Conservation (phyloP, 2,329 filamentous ascomycete genomes). For the Cercospora janseana region DNA sequence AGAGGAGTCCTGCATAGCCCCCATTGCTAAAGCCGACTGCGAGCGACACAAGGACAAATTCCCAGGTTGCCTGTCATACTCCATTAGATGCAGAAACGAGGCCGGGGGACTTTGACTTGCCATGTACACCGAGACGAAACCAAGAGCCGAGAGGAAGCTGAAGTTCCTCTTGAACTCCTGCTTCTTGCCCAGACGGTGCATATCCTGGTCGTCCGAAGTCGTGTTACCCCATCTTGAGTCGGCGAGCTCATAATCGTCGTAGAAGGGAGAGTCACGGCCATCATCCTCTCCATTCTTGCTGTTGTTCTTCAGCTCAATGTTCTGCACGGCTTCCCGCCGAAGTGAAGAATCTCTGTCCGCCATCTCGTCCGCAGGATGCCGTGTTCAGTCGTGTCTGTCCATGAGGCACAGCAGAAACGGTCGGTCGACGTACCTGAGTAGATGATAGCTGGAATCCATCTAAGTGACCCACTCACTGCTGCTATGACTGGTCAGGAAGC, state of each 20-base stretch:
- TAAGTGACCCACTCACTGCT: constrained; percentile 1
- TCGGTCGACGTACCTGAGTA: constrained; percentile 7
- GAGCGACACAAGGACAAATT: constrained; percentile 35
- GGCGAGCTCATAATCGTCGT: constrained; percentile 7
- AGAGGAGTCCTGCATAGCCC: constrained; percentile 37
- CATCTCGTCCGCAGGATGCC: not conserved
- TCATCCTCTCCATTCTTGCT: constrained; percentile 11
- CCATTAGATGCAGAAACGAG: constrained; percentile 26
- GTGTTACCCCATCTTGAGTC: constrained; percentile 18
- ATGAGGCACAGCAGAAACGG: too few relatives aligned
- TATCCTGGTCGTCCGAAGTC: constrained; percentile 25
- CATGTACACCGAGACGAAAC: constrained; percentile 38
- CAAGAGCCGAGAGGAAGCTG: constrained; percentile 31
- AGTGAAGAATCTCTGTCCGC: constrained; percentile 10
- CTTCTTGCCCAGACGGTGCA: constrained; percentile 35
- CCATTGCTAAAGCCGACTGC: constrained; percentile 36
- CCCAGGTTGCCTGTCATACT: constrained; percentile 23
- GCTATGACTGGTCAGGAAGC: not conserved
- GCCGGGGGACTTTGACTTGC: constrained; percentile 13
- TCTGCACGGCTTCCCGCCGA: constrained; percentile 8
- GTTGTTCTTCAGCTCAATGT: constrained; percentile 10
- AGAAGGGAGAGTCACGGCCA: constrained; percentile 13
- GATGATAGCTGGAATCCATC: constrained; percentile 13
- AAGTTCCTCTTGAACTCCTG: constrained; percentile 35
- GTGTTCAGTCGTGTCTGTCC: not conserved